Percentiles rank a stretch among this genome's conserved stretches.
Conservation (phyloP, 805 yeast species). For the Zygosaccharomyces lentus region DNA sequence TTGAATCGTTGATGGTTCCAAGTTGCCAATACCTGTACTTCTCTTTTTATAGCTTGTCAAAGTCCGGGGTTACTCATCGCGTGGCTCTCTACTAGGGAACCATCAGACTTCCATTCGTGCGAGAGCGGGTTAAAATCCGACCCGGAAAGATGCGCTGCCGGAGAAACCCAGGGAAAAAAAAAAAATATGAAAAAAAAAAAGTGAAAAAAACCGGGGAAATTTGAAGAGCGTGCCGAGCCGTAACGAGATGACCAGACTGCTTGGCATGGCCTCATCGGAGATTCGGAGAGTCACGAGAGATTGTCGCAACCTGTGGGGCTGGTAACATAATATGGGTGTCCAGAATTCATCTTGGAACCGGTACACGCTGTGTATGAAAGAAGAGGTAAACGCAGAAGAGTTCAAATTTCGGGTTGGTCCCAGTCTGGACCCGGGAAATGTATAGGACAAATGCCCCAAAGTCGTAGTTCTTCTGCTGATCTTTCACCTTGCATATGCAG, state of each 20-base stretch:
- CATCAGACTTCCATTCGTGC: constrained; percentile 3
- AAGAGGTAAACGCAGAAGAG: too few species aligned
- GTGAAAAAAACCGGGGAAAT: constrained; percentile 1
- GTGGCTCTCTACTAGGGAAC: constrained; percentile 1
- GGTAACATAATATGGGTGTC: too few species aligned
- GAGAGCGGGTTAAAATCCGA: constrained; percentile 1
- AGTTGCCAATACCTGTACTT: not conserved
- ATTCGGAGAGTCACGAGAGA: too few species aligned
- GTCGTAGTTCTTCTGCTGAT: too few species aligned
- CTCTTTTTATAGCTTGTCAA: not conserved
- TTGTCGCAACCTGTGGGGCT: too few species aligned
- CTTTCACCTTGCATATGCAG: too few species aligned
- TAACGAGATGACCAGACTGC: not conserved
- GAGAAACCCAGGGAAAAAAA: not conserved
- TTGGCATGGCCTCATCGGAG: not conserved
- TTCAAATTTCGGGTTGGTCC: too few species aligned
- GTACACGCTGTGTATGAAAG: too few species aligned
- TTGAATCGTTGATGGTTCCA: not conserved
- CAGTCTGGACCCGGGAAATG: too few species aligned
- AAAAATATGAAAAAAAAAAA: not conserved
- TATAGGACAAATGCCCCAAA: too few species aligned
- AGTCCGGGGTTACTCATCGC: constrained; percentile 3
- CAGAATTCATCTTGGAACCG: too few species aligned
- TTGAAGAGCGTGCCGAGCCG: too few species aligned
- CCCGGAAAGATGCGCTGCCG: constrained; percentile 1